phyloP scores from a whole-genome alignment of 2,329 filamentous ascomycete genomes.

The Neopestalotiopsis rosae region DNA sequence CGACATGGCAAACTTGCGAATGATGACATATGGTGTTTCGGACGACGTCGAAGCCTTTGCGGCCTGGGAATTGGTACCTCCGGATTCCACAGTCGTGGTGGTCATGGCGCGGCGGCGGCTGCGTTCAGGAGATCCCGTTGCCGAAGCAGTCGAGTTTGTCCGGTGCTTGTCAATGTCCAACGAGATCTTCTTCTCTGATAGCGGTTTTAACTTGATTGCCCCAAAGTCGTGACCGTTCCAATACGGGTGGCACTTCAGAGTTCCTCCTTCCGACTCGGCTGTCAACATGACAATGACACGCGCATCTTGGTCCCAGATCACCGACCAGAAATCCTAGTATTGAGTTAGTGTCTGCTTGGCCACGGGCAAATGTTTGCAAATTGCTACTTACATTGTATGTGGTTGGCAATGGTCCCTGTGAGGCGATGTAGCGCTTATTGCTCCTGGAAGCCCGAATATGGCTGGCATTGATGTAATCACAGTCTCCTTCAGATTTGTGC shows the following conservation, averaged over 20 bases:
- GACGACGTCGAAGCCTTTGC: conserved; percentile 32
- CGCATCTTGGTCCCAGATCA: conserved; percentile 96
- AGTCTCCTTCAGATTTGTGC: conserved; percentile 68
- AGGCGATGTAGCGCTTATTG: conserved; percentile 93
- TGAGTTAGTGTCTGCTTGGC: conserved; percentile 32
- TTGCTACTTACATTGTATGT: conserved; percentile 78
- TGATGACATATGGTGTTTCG: conserved; percentile 76
- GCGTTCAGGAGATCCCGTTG: conserved; percentile 37
- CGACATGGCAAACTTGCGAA: conserved; percentile 85
- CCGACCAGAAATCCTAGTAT: conserved; percentile 90
- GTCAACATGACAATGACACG: conserved; percentile 96
- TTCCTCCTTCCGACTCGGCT: conserved; percentile 89
- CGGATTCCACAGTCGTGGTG: conserved; percentile 48
- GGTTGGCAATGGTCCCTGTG: conserved; percentile 88
- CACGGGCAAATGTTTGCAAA: background rate
- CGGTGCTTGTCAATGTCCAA: conserved; percentile 69
- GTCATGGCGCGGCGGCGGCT: conserved; percentile 61
- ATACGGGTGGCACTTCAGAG: conserved; percentile 93
- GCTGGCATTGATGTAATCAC: conserved; percentile 97
- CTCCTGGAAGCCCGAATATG: conserved; percentile 80
- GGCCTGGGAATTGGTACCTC: conserved; percentile 35
- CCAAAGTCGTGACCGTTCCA: conserved; percentile 86
- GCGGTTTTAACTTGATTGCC: conserved; percentile 71
- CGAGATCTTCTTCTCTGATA: conserved; percentile 84
- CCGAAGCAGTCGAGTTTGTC: conserved; percentile 41